Base-by-base conservation (phyloP, 306 rosid species). In the Prinsepia uniflora region DNA sequence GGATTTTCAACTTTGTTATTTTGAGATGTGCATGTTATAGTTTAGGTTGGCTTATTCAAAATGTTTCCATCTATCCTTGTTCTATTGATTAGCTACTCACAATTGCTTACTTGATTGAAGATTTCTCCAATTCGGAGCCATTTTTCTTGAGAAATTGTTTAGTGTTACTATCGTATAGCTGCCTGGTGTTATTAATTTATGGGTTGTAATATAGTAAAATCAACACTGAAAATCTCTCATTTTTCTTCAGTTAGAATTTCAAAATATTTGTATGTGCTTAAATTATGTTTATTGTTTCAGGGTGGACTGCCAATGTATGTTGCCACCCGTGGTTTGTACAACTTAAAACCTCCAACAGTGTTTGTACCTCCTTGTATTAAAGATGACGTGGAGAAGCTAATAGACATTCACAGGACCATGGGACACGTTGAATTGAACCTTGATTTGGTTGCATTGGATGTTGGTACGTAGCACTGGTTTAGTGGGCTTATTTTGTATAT, bases 221-320 rank as follows among this genome's bases (percentile, higher is more conserved):
- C 36, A 30, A 30, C 36, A 30, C 36, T 30, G 36, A 30, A 30
- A 30, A 30, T 30, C 36, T 30, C 36, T 30, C 20, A 47, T 73
- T 72, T 56, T 70, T 14, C 55, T 47, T 63, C 34, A 20, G 50
- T 65, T 76, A 45, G 50, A 42, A 54, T 63, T 68, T 73, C 61
- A 64, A 68, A 68, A 46, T 43, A 55, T 40, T 69, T 15, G 24
- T 52, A 19, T 62, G 45, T 71, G 68, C 70, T 66, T 49, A 17
- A 75, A 20, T 8, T 52, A 43, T 45, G 20, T 82, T 71, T 57
- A 61, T 72, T 61, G 68, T 65, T 76, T 65, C 85, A 94, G 98
- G 98, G 98, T 65, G 98, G 98, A 70, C 80, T 90, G 73, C 97
- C 98, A 12, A 90, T 90, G 97, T 90, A 94, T 71, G 84, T 89